These are phyloP conservation scores for Apodospora peruviana DNA, from an alignment of 495 filamentous ascomycete species.

Conservation along the genomic window DNA sequence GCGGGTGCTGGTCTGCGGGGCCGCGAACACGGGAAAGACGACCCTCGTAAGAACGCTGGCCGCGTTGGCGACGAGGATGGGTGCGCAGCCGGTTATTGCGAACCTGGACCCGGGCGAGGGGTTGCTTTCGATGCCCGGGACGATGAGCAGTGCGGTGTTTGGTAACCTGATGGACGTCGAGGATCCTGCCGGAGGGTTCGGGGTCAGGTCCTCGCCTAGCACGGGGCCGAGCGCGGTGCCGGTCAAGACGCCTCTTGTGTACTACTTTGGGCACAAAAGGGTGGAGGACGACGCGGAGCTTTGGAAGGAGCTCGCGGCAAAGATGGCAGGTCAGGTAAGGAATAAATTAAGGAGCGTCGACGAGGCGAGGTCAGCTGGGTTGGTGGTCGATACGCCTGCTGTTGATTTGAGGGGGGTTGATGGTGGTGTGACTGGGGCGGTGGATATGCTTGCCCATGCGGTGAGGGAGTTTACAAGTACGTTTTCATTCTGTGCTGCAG, in stretches of 20 bases:
- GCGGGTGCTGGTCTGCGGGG: constrained; percentile 77
- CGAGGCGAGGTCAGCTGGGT: constrained; percentile 61
- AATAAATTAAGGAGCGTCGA: constrained; percentile 75
- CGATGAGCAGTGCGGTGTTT: constrained; percentile 76
- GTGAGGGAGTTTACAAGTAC: constrained; percentile 78
- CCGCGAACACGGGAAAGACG: constrained; percentile 78
- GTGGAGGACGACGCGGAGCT: constrained; percentile 68
- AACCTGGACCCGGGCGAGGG: constrained; percentile 85
- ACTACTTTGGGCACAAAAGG: constrained; percentile 72
- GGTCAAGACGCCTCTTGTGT: constrained; percentile 89
- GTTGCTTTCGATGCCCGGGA: constrained; percentile 79
- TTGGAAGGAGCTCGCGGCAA: constrained; percentile 67
- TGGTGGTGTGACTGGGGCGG: constrained; percentile 52
- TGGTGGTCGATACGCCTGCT: constrained; percentile 83
- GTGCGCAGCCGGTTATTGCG: constrained; percentile 73
- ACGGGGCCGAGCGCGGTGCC: constrained; percentile 82
- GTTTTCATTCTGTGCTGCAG: constrained; percentile 15
- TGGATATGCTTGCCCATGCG: constrained; percentile 72
- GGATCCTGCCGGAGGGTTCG: constrained; percentile 72
- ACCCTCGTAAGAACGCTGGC: constrained; percentile 76
- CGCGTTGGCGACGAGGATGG: constrained; percentile 71
- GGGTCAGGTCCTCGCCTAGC: constrained; percentile 76
- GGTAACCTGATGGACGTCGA: constrained; percentile 75
- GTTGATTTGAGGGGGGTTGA: constrained; percentile 48
- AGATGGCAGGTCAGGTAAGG: constrained; percentile 73